Evolutionary conservation across 352 stramenopile genomes (phyloP), one percentile per base, ranked within the genome.

Genomic region (Globisporangium cystogenes): DNA sequence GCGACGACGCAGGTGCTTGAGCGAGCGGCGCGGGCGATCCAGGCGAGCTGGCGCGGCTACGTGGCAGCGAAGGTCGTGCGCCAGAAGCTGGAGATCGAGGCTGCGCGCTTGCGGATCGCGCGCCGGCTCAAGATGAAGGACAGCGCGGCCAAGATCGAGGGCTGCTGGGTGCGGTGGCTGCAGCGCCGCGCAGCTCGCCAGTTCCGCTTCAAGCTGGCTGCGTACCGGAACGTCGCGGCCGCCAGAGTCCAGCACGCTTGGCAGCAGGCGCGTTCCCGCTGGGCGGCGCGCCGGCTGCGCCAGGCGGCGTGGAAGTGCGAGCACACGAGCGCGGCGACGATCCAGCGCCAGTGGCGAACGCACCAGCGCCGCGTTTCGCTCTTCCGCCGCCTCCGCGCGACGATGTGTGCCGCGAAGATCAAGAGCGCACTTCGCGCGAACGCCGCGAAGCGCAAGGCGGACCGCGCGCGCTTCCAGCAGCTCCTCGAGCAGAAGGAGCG

Each of bases 91-190:
- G 67, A 46, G 21, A 39, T 60, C 7, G 54, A 65, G 26, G 57
- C 40, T 21, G 52, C 53, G 18, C 57, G 66, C 20, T 39, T 41
- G 20, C 66, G 70, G 27, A 57, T 63, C 18, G 48, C 63, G 16
- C 60, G 54, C 7, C 71, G 65, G 3, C 24, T 64, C 27, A 57
- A 48, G 35, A 59, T 68, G 39, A 81, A 67, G 27, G 29, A 53
- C 21, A 68, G 64, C 29, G 76, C 61, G 26, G 33, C 45, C 48
- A 53, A 64, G 26, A 80, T 84, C n/a, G 74, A 77, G 48, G 48
- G 53, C 23, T 64, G 55, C 23, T 84, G 74, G 74, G 26, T 70
- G 41, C 39, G 61, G 43, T 42, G 74, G 60, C 51, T 76, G 42
- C 67, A 67, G 11, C 60, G 64, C 49, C 59, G 57, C 20, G 51